A percentile compares a stretch with the other conserved stretches of the same genome.
These are phyloP conservation scores for Aspergillus fischeri DNA, from an alignment of 2,329 filamentous ascomycete genomes.

Conservation along the genomic window DNA sequence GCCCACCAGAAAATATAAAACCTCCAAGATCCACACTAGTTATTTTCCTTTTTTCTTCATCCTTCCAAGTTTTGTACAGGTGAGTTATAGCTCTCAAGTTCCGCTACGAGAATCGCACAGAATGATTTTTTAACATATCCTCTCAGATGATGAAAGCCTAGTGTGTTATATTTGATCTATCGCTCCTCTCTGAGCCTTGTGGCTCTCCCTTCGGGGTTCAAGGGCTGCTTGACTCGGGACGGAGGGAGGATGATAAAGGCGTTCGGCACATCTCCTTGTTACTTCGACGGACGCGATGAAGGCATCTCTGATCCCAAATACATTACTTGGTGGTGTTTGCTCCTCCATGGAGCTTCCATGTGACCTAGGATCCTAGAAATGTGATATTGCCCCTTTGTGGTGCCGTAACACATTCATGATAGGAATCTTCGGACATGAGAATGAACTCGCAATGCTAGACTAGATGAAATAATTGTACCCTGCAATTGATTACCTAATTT, in stretches of 20 bases:
- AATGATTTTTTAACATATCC: conserved; percentile 11
- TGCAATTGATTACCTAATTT: not conserved
- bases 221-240: conserved; percentile 70
- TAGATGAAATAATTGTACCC: not conserved
- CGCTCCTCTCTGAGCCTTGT: conserved; percentile 59
- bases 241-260: conserved; percentile 87
- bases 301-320: conserved; percentile 79
- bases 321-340: conserved; percentile 50
- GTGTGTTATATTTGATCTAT: conserved; percentile 88
- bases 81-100: conserved; percentile 51
- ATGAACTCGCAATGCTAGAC: not conserved
- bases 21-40: conserved; percentile 15
- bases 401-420: conserved; percentile 8
- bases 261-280: conserved; percentile 99
- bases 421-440: conserved; percentile 5
- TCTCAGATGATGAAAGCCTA: conserved; percentile 98
- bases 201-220: conserved; percentile 79
- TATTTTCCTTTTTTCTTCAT: conserved; percentile 63
- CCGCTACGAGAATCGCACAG: conserved; percentile 14
- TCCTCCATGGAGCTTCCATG: not conserved
- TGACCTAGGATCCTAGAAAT: conserved; percentile 11
- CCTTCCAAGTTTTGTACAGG: conserved; percentile 99
- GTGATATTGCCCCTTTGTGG: not conserved
- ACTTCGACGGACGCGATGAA: conserved; percentile 88
- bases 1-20: conserved; percentile 23